Evolutionary conservation across 2,329 filamentous ascomycete species (phyloP).

Genomic region (Fusarium piperis): DNA sequence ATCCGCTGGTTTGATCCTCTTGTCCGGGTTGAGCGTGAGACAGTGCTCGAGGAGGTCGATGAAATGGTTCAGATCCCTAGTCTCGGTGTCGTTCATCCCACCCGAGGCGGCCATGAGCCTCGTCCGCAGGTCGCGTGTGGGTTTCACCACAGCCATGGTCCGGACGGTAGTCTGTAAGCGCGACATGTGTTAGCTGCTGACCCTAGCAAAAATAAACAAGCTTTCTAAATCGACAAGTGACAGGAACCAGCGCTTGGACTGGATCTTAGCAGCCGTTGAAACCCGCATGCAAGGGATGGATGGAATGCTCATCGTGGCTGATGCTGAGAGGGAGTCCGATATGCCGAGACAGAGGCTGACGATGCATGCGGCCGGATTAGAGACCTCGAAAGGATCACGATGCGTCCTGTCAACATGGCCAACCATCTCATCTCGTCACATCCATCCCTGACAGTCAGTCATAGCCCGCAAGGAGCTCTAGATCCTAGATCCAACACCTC

Average conservation of each 20-base stretch:
- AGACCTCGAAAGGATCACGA: constrained; percentile 27
- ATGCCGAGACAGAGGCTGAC: constrained; percentile 28
- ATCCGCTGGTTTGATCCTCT: constrained; percentile 86
- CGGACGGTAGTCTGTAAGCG: constrained; percentile 69
- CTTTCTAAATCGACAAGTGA: constrained; percentile 25
- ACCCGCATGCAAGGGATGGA: constrained; percentile 35
- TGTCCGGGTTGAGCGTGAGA: constrained; percentile 89
- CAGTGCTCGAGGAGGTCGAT: constrained; percentile 90
- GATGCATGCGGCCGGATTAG: constrained; percentile 30
- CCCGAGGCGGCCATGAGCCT: constrained; percentile 79
- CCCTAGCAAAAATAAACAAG: background rate
- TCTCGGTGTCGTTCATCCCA: constrained; percentile 77
- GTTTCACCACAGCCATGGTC: constrained; percentile 75
- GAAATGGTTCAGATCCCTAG: constrained; percentile 83
- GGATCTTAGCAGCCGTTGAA: constrained; percentile 25
- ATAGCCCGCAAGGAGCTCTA: constrained; percentile 24
- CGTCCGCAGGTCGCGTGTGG: constrained; percentile 82
- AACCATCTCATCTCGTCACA: constrained; percentile 16
- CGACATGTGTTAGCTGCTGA: constrained; percentile 29
- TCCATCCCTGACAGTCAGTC: constrained; percentile 12
- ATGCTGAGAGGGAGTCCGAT: constrained; percentile 24
- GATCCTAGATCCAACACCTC: constrained; percentile 23
- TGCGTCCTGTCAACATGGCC: constrained; percentile 5
- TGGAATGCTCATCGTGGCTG: constrained; percentile 33
- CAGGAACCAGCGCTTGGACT: constrained; percentile 14